These are phyloP conservation scores for Austroboletus festivus DNA, from an alignment of 768 basidiomycete genomes.

Conservation along the genomic window DNA sequence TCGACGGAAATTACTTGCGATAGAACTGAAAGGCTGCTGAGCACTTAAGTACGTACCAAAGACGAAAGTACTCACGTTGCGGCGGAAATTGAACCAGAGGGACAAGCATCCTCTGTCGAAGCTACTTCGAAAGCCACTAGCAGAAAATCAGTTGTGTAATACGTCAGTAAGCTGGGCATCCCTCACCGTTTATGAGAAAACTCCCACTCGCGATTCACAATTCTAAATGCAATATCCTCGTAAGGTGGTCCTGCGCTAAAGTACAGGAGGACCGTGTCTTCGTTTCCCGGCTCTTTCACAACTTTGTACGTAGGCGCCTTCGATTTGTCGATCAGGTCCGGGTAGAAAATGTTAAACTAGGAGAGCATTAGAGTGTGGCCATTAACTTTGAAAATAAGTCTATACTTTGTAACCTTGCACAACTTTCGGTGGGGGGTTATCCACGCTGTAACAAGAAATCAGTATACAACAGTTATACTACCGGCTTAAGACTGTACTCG, in stretches of 20 bases:
- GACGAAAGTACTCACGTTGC: slow-evolving; percentile 61
- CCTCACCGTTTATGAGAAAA: slow-evolving; percentile 91
- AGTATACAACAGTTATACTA: slow-evolving; percentile 3
- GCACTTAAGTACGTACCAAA: slow-evolving; percentile 10
- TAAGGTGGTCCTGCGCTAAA: slow-evolving; percentile 98
- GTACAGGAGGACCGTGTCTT: slow-evolving; percentile 89
- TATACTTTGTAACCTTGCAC: slow-evolving; percentile 95
- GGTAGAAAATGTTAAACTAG: slow-evolving; percentile 96
- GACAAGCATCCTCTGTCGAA: slow-evolving; percentile 97
- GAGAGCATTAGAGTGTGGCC: slow-evolving; percentile 11
- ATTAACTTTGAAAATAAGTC: not conserved
- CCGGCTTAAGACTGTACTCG: slow-evolving; percentile 52
- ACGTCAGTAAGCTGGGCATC: not conserved
- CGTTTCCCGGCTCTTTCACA: slow-evolving; percentile 89
- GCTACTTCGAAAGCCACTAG: slow-evolving; percentile 90
- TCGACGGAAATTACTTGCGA: slow-evolving; percentile 54
- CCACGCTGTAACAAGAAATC: slow-evolving; percentile 56
- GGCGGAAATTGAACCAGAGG: slow-evolving; percentile 93
- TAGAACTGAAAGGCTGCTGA: slow-evolving; percentile 56
- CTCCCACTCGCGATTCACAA: slow-evolving; percentile 98
- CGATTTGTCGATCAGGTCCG: slow-evolving; percentile 96
- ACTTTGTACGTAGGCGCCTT: slow-evolving; percentile 97
- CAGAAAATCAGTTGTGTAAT: slow-evolving; percentile 11
- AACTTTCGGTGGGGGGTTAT: slow-evolving; percentile 98
- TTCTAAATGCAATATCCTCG: slow-evolving; percentile 97